Percentiles rank a stretch among this genome's conserved stretches.
Evolutionary conservation across 805 yeast genomes (phyloP).

Genomic region (Wickerhamomyces rabaulensis): DNA sequence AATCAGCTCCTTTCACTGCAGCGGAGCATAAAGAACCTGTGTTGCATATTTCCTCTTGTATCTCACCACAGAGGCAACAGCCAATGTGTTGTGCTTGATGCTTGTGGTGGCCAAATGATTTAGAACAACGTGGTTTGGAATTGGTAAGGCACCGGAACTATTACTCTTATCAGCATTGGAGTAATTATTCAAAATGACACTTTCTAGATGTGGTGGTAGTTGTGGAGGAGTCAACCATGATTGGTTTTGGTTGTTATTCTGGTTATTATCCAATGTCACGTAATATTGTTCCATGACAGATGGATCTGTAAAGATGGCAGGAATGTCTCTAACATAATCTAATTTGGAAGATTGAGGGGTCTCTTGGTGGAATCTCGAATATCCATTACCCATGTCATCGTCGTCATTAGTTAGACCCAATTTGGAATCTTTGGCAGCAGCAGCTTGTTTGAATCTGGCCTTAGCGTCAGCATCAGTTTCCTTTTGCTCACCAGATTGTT

Average conservation of each 20-base stretch:
- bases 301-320: constrained; percentile 81
- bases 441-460: constrained; percentile 6
- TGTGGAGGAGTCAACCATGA: constrained; percentile 84
- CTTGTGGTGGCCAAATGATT: constrained; percentile 95
- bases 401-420: constrained; percentile 61
- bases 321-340: constrained; percentile 61
- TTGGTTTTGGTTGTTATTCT: constrained; percentile 53
- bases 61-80: constrained; percentile 88
- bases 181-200: constrained; percentile 81
- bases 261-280: constrained; percentile 66
- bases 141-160: constrained; percentile 83
- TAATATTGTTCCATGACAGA: constrained; percentile 85
- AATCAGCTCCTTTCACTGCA: constrained; percentile 33
- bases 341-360: constrained; percentile 25
- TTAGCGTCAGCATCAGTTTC: constrained; percentile 14
- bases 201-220: constrained; percentile 93
- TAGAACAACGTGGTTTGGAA: constrained; percentile 91
- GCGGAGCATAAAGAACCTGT: constrained; percentile 86
- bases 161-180: constrained; percentile 60
- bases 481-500: constrained; percentile 25
- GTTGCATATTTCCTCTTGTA: constrained; percentile 87
- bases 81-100: constrained; percentile 87
- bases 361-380: constrained; percentile 68
- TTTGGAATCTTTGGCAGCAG: constrained; percentile 41
- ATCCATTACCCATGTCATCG: constrained; percentile 82